Conservation (phyloP, 1,139 yeast species). For the Meyerozyma athensensis region DNA sequence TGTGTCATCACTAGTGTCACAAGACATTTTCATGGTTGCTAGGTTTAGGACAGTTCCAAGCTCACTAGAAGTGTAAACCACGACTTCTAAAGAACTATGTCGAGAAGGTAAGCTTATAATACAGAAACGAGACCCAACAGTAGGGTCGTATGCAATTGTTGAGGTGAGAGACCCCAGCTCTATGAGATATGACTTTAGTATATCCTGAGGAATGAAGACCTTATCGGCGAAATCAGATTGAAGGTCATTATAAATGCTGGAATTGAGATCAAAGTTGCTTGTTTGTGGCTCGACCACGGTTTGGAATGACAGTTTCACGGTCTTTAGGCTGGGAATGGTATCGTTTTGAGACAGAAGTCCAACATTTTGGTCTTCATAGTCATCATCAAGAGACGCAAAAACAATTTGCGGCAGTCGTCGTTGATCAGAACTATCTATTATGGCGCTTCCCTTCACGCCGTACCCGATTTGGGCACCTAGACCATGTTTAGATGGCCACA, state of each 20-base stretch:
- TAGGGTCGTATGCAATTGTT: constrained; percentile 35
- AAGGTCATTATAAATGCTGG: constrained; percentile 12
- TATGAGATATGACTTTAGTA: constrained; percentile 1
- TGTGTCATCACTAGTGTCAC: constrained; percentile 5
- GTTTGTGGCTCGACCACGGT: constrained; percentile 9
- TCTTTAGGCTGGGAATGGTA: not conserved
- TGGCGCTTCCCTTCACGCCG: constrained; percentile 20
- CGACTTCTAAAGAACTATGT: constrained; percentile 12
- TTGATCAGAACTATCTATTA: not conserved
- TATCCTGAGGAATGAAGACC: constrained; percentile 5
- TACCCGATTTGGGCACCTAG: constrained; percentile 22
- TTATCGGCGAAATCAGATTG: constrained; percentile 6
- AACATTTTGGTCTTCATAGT: not conserved
- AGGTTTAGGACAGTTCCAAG: constrained; percentile 26
- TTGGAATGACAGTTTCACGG: constrained; percentile 5
- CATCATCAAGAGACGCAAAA: not conserved
- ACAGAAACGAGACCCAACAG: constrained; percentile 22
- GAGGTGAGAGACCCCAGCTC: constrained; percentile 13
- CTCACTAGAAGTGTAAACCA: constrained; percentile 34
- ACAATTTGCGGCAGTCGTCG: not conserved
- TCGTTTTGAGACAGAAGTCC: not conserved
- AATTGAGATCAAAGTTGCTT: constrained; percentile 12
- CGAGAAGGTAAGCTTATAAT: constrained; percentile 18
- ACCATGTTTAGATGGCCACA: constrained; percentile 23
- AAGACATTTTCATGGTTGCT: constrained; percentile 13